phyloP scores from a whole-genome alignment of 345 rosid species.

The Sonneratia alba region DNA sequence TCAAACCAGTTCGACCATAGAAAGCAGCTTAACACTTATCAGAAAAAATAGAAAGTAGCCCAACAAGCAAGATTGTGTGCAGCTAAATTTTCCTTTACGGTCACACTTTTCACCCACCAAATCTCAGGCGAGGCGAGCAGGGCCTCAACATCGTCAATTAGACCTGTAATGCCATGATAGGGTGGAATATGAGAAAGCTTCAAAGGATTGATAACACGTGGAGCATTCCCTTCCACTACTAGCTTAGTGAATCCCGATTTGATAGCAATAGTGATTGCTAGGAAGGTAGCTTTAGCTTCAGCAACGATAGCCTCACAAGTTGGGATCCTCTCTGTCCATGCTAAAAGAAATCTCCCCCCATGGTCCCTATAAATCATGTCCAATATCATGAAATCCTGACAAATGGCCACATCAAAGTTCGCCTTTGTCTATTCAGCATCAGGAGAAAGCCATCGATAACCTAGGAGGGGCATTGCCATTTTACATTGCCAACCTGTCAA shows the following conservation, averaged over 20 bases:
- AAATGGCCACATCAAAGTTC: neutral
- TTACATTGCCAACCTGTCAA: neutral
- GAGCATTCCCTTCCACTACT: neutral
- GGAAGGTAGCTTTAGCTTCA: conserved; percentile 1
- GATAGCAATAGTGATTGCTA: neutral
- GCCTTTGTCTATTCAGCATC: neutral
- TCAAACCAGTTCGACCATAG: neutral
- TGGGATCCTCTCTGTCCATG: neutral
- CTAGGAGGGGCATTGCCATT: neutral
- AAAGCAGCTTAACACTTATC: neutral
- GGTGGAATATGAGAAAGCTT: neutral
- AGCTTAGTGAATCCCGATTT: conserved; percentile 1
- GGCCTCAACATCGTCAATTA: neutral
- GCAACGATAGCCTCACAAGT: neutral
- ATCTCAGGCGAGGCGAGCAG: neutral
- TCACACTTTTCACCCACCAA: neutral
- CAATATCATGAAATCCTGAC: neutral
- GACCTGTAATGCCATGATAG: too few relatives aligned
- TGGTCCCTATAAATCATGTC: neutral
- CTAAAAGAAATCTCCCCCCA: neutral
- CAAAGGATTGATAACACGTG: neutral
- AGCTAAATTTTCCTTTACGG: neutral
- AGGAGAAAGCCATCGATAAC: neutral
- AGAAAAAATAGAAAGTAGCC: too few relatives aligned
- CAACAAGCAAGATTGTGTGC: neutral